Evolutionary conservation across 1,139 yeast genomes (phyloP).

Genomic region (Blastobotrys serpentis): DNA sequence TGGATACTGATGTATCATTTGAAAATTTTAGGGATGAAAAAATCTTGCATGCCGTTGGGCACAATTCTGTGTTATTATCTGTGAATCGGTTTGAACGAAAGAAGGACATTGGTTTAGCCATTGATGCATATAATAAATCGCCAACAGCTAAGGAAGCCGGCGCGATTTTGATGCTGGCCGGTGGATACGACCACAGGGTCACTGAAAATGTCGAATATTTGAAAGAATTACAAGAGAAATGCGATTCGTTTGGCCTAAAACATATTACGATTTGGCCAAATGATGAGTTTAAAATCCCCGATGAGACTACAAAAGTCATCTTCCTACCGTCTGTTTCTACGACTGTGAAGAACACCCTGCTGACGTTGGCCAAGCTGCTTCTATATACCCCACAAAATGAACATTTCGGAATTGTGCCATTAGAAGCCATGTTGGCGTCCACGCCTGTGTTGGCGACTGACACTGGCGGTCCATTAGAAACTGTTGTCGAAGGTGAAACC

Average conservation of each 20-base stretch:
- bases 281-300: constrained; percentile 12
- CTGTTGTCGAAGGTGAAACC: constrained; percentile 62
- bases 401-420: constrained; percentile 97
- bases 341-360: constrained; percentile 60
- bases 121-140: constrained; percentile 30
- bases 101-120: constrained; percentile 78
- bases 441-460: constrained; percentile 84
- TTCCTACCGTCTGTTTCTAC: constrained; percentile 81
- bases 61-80: constrained; percentile 56
- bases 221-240: constrained; percentile 53
- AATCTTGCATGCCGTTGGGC: constrained; percentile 17
- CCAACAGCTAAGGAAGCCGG: constrained; percentile 16
- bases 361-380: constrained; percentile 57
- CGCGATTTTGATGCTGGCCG: constrained; percentile 65
- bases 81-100: constrained; percentile 86
- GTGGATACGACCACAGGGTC: constrained; percentile 87
- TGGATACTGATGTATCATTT: constrained; percentile 32
- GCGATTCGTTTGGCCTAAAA: constrained; percentile 35
- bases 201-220: constrained; percentile 74
- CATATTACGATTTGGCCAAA: constrained; percentile 18
- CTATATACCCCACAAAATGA: constrained; percentile 89
- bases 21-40: constrained; percentile 11
- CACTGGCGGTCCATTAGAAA: constrained; percentile 92
- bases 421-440: constrained; percentile 85
- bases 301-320: constrained; percentile 47